Conservation (phyloP, 768 basidiomycete species). For the Agrocybe pediades region DNA sequence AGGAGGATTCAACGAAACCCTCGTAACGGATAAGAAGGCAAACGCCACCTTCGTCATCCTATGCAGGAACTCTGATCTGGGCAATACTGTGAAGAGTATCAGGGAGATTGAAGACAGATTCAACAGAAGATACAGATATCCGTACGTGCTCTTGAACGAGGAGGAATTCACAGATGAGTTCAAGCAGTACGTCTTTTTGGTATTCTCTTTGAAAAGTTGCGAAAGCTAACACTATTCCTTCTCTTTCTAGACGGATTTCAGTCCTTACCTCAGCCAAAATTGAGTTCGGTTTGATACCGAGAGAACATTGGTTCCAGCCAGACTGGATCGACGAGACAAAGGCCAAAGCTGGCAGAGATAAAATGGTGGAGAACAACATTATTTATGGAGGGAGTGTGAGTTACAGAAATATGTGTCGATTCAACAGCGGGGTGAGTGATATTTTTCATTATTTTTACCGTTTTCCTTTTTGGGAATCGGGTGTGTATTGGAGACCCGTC, state of each 20-base stretch:
- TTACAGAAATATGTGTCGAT: slow-evolving; percentile 68
- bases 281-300: slow-evolving; percentile 64
- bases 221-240: neutral
- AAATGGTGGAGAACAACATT: slow-evolving; percentile 55
- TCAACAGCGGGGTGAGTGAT: slow-evolving; percentile 57
- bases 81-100: slow-evolving; percentile 66
- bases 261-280: slow-evolving; percentile 27
- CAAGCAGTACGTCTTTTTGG: slow-evolving; percentile 49
- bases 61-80: slow-evolving; percentile 65
- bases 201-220: slow-evolving; percentile 1
- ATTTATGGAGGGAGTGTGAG: slow-evolving; percentile 45
- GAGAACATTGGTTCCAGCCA: slow-evolving; percentile 74
- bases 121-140: slow-evolving; percentile 76
- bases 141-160: slow-evolving; percentile 88
- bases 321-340: slow-evolving; percentile 72
- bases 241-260: slow-evolving; percentile 25
- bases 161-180: slow-evolving; percentile 76
- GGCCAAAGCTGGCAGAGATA: slow-evolving; percentile 55
- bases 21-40: slow-evolving; percentile 25
- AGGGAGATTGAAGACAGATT: slow-evolving; percentile 82
- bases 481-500: neutral
- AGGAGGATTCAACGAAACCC: slow-evolving; percentile 13
- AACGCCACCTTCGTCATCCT: slow-evolving; percentile 54
- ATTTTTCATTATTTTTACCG: neutral
- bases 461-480: neutral